Conservation (phyloP, 495 filamentous ascomycete species). For the Hypoxylon subgilvum region DNA sequence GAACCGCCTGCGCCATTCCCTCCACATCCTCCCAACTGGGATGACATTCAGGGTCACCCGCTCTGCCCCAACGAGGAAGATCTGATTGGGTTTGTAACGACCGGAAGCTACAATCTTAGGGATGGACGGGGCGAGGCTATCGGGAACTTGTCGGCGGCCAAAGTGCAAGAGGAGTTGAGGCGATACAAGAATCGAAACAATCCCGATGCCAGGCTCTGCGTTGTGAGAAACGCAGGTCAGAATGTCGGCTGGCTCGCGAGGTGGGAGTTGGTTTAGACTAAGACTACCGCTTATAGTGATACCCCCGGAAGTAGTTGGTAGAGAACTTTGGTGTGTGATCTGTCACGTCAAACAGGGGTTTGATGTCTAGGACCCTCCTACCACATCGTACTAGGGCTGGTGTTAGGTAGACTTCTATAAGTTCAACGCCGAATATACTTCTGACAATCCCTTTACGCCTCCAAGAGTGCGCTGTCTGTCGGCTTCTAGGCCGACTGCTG, state of each 20-base stretch:
- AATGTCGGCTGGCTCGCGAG: conserved; percentile 74
- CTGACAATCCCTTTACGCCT: too few species aligned
- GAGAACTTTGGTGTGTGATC: too few species aligned
- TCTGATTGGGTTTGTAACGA: conserved; percentile 90
- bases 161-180: conserved; percentile 53
- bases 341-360: too few species aligned
- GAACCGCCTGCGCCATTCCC: conserved; percentile 36
- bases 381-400: too few species aligned
- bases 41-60: conserved; percentile 60
- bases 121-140: conserved; percentile 79
- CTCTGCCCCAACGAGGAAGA: conserved; percentile 74
- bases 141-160: conserved; percentile 69
- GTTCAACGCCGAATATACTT: too few species aligned
- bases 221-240: conserved; percentile 81
- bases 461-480: too few species aligned
- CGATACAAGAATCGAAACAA: conserved; percentile 43
- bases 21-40: conserved; percentile 36
- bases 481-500: too few species aligned
- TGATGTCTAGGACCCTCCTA: too few species aligned
- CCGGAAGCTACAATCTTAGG: conserved; percentile 80
- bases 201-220: conserved; percentile 62
- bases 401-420: too few species aligned
- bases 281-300: neutral
- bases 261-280: conserved; percentile 72
- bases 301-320: neutral